phyloP scores from a whole-genome alignment of 208 protist species.

The Crithidia thermophila region DNA sequence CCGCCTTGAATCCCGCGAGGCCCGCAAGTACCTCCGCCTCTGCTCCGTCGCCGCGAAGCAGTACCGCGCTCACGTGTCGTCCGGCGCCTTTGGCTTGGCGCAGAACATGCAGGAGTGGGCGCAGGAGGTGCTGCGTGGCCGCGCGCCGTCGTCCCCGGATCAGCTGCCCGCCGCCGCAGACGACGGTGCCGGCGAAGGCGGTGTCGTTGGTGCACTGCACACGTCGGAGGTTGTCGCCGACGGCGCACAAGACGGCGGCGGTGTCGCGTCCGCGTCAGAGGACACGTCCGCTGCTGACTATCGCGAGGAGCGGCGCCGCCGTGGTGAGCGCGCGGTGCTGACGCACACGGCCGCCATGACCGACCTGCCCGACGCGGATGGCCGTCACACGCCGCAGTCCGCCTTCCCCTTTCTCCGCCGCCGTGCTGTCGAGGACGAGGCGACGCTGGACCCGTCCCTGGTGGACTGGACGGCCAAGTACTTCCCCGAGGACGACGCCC shows the following conservation, averaged over 20 bases:
- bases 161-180: not conserved
- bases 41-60: constrained; percentile 56
- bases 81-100: constrained; percentile 50
- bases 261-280: not conserved
- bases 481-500: constrained; percentile 77
- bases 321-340: constrained; percentile 54
- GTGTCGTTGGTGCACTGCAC: too few species aligned
- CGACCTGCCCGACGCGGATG: constrained; percentile 41
- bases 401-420: constrained; percentile 89
- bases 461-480: constrained; percentile 93
- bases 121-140: constrained; percentile 22
- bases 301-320: constrained; percentile 45
- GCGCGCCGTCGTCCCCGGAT: not conserved
- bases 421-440: constrained; percentile 70
- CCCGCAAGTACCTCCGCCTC: constrained; percentile 64
- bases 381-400: constrained; percentile 30
- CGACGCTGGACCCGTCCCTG: constrained; percentile 82
- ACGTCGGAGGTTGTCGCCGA: not conserved
- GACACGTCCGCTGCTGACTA: constrained; percentile 29
- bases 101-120: constrained; percentile 56
- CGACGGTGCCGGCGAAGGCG: not conserved
- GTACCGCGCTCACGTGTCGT: constrained; percentile 65
- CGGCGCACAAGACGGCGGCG: not conserved
- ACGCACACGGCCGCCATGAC: constrained; percentile 64
- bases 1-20: constrained; percentile 62